Evolutionary conservation across 2,329 filamentous ascomycete species (phyloP).

Genomic region (Hypoxylon sp.): DNA sequence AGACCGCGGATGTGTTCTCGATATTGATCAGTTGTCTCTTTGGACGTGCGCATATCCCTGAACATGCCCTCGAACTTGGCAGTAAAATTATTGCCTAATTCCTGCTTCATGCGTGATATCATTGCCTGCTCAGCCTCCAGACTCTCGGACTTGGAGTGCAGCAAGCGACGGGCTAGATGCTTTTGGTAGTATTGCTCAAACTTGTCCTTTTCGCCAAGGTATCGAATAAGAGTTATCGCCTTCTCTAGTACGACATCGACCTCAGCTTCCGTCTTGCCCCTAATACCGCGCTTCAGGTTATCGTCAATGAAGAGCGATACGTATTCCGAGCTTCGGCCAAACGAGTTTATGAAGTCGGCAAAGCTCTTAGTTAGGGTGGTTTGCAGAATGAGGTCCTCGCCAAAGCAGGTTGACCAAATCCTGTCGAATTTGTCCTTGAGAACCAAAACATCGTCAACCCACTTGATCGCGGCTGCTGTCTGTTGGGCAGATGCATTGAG

Average conservation of each 20-base stretch:
- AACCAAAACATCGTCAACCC: constrained; percentile 90
- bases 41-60: constrained; percentile 90
- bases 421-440: constrained; percentile 92
- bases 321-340: constrained; percentile 86
- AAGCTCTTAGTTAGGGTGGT: constrained; percentile 88
- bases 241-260: constrained; percentile 88
- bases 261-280: constrained; percentile 90
- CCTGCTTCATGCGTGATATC: constrained; percentile 96
- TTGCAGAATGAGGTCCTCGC: constrained; percentile 80
- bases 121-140: constrained; percentile 95
- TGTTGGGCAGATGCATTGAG: constrained; percentile 76
- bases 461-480: constrained; percentile 88
- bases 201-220: constrained; percentile 90
- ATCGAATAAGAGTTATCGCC: constrained; percentile 87
- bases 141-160: constrained; percentile 90
- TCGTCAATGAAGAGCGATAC: constrained; percentile 98
- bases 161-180: constrained; percentile 86
- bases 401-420: constrained; percentile 80
- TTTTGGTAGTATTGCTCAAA: constrained; percentile 99
- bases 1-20: constrained; percentile 71
- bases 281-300: constrained; percentile 92
- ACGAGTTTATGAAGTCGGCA: constrained; percentile 93
- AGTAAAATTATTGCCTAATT: constrained; percentile 94
- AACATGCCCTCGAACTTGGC: constrained; percentile 97
- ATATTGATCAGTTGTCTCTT: constrained; percentile 83